Evolutionary conservation across 768 basidiomycete genomes (phyloP), one percentile per base, ranked within the genome.

Genomic region (Mycena chlorophos): DNA sequence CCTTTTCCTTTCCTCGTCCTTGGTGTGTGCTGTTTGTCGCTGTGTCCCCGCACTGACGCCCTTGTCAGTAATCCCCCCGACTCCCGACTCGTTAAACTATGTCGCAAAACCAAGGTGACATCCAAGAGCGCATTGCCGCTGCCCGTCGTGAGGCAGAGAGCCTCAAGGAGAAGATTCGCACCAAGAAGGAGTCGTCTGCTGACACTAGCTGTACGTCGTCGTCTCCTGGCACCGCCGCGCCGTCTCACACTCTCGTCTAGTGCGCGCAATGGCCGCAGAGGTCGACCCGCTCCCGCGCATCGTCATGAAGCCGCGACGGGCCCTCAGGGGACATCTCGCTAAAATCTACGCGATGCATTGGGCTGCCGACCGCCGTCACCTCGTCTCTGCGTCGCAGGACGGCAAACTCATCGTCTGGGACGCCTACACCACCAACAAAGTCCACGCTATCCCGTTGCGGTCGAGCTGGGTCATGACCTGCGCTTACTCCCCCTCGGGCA

Each of bases 281-380:
- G 91, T 98, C 38, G 94, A 97, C 62, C 88, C 94, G 17, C 81
- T 99, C 49, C 96, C 96, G 39, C 90, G 96, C 57, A 93, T 99
- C 68, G 88, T 96, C 34, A 95, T 99, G 91, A 91, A 93, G 65
- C 91, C 94, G 51, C 85, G 97, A 55, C 89, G 96, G 63, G 90
- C 93, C 60, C 87, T 99, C 64, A 88, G 94, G 68, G 96, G 96
- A 25, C 96, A 99, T 75, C 86, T 99, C 50, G 96, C 96, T 58
- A 99, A 99, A 81, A 98, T 99, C 68, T 99, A 99, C 72, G 96
- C 96, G 46, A 97, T 99, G 91, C 97, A 99, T 73, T 99, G 97
- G 97, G 90, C 96, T 29, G 87, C 90, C 50, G 96, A 99, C 78
- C 85, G 94, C 67, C 83, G 97, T 66, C 96, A 99, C 78, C 85